Conservation (phyloP, 2,329 filamentous ascomycete genomes). For the Westerdykella ornata region DNA sequence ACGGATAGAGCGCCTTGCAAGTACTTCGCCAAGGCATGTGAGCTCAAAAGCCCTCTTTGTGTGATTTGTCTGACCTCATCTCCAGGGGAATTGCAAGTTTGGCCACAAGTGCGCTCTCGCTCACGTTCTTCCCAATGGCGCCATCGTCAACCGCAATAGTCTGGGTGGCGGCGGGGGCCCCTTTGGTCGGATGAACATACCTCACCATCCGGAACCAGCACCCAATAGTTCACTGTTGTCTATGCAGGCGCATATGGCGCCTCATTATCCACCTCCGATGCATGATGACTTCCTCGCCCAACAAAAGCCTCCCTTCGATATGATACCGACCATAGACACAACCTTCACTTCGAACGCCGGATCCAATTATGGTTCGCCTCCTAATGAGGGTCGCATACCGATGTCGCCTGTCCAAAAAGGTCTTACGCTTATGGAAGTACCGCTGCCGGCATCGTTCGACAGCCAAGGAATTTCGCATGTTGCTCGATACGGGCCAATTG, state of each 20-base stretch:
- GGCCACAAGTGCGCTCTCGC: slow-evolving; percentile 95
- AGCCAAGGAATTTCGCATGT: slow-evolving; percentile 91
- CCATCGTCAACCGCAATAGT: slow-evolving; percentile 69
- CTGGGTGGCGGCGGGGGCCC: slow-evolving; percentile 49
- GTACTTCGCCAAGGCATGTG: slow-evolving; percentile 87
- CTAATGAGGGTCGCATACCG: slow-evolving; percentile 64
- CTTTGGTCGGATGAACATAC: slow-evolving; percentile 62
- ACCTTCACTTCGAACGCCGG: slow-evolving; percentile 53
- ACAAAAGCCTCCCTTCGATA: slow-evolving; percentile 41
- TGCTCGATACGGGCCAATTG: slow-evolving; percentile 81
- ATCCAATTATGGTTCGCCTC: slow-evolving; percentile 74
- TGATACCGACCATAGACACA: slow-evolving; percentile 52
- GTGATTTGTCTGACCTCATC: neutral
- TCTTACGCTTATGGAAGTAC: slow-evolving; percentile 90
- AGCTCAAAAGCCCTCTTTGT: neutral
- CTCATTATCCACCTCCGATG: slow-evolving; percentile 35
- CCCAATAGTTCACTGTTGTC: slow-evolving; percentile 67
- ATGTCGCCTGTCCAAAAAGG: slow-evolving; percentile 67
- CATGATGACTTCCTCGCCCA: slow-evolving; percentile 37
- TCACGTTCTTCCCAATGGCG: slow-evolving; percentile 88
- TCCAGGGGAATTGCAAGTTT: slow-evolving; percentile 95
- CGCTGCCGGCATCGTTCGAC: slow-evolving; percentile 89
- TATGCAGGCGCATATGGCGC: slow-evolving; percentile 46
- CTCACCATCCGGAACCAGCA: slow-evolving; percentile 61
- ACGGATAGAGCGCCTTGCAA: slow-evolving; percentile 88